Conservation (phyloP, 148 eudicot genomes). For the Chenopodium album region DNA sequence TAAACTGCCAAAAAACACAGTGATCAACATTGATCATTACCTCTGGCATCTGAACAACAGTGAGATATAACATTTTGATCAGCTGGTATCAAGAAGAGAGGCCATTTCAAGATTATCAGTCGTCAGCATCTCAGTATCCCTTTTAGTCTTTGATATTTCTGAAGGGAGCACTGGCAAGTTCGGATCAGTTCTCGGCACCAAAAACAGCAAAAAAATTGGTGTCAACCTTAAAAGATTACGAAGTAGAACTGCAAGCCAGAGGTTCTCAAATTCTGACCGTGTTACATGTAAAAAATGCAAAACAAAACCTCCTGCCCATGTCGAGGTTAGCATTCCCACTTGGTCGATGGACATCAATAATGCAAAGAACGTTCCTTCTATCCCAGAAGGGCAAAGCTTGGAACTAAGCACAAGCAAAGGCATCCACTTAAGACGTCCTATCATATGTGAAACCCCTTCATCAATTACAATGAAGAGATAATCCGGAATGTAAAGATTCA, state of each 20-base stretch:
- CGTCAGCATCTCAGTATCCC: conserved; percentile 13
- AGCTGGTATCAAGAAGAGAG: conserved; percentile 25
- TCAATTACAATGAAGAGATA: conserved; percentile 31
- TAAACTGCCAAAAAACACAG: not conserved
- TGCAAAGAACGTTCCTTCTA: conserved; percentile 36
- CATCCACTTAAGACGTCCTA: conserved; percentile 34
- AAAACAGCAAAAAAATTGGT: conserved; percentile 27
- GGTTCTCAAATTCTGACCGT: conserved; percentile 27
- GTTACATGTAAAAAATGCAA: conserved; percentile 29
- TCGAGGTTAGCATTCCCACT: conserved; percentile 33
- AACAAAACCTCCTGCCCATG: conserved; percentile 32
- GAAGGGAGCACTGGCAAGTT: conserved; percentile 23
- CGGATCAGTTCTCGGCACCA: conserved; percentile 31
- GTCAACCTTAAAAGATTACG: conserved; percentile 27
- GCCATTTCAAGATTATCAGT: conserved; percentile 25
- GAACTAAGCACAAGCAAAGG: conserved; percentile 39
- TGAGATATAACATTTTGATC: not conserved
- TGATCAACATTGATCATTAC: not conserved
- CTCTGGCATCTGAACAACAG: not conserved
- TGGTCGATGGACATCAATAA: conserved; percentile 35
- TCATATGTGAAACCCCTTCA: conserved; percentile 33
- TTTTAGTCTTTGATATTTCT: conserved; percentile 25
- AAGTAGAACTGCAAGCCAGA: conserved; percentile 33
- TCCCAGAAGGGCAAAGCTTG: conserved; percentile 36
- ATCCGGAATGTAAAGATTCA: conserved; percentile 27